Evolutionary conservation across 2,329 filamentous ascomycete species (phyloP), one percentile per base, ranked within the genome.

Genomic region (Aspergillus spinulosporus): DNA sequence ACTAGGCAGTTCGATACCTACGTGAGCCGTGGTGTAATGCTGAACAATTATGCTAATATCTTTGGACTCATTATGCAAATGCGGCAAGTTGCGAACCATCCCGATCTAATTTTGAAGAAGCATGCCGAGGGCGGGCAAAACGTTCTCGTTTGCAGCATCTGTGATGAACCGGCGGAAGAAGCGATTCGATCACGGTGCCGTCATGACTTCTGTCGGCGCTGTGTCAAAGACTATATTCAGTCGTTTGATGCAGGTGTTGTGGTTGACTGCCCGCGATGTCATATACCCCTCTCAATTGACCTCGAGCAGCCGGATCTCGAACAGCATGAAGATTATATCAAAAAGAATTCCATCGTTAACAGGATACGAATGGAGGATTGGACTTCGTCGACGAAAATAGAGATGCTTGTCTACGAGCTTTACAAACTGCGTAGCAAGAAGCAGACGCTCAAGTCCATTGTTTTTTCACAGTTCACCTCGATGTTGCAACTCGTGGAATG

Each of bases 61-160:
- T 99, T 99, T 67, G 93, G 92, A 69, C 82, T 99, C 54, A 97
- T 99, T 69, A 97, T 97, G 91, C 92, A 96, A 74, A 97, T 99
- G 93, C 88, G 94, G 54, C 94, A 99, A 76, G 90, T 97, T 28
- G 92, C 94, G 5, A 94, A 99, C 64, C 94, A 99, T 70, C 94
- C 94, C 0, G 94, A 99, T 75, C 76, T 99, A 36, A 89, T 99
- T 48, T 76, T 97, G 59, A 95, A 93, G 78, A 97, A 94, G 76
- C 85, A 93, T 60, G 84, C 83, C 2, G 86, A 92, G 64, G 90
- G 89, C 52, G 92, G 92, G 2, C 91, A 96, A 73, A 97, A 97
- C 62, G 82, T 96, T 9, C 79, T 96, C 36, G 87, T 96, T 42
- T 97, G 93, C 76, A 89, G 90, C 73, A 94, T 99, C 65, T 99